Base-by-base conservation (phyloP, 2,329 filamentous ascomycete species). In the Trematosphaeria pertusa region DNA sequence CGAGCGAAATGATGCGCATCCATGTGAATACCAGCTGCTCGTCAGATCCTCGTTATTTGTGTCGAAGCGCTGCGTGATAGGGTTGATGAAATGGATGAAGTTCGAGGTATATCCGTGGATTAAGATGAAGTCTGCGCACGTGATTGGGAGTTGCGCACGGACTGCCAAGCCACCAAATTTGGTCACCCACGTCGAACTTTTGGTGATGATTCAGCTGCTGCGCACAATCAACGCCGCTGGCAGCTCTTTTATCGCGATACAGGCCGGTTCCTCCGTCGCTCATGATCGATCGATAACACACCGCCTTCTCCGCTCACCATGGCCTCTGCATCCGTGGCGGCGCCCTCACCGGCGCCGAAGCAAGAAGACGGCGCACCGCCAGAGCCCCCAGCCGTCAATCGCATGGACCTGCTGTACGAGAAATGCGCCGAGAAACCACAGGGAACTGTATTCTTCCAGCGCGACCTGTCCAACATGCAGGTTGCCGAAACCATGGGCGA, bases 371-470 rank as follows among this genome's bases (percentile, higher is more conserved):
- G 41, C 28, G 37, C 46, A 3, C 44, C 38, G 20, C 43, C 43
- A 24, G 41, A 43, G 22, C 36, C 48, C 31, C 52, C 58, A 36
- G 47, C 40, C 32, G 38, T 42, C 41, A 55, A 47, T 38, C 59
- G 59, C 50, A 62, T 58, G 41, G 68, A 73, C 28, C 52, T 59
- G 38, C 65, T 73, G 20, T 73, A 73, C 63, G 63, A 72, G 42
- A 69, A 65, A 61, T 73, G 71, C 60, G 65, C 64, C 22, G 52
- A 66, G 42, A 48, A 60, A 38, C 59, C 64, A 4, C 52, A 65
- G 20, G 69, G 64, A 51, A 71, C 70, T 30, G 56, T 72, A 39
- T 73, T 73, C 59, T 70, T 69, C 56, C 71, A 73, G 60, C 67
- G 68, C 50, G 71, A 73, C 22, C 54, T 73, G 18, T 64, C 63